Evolutionary conservation across 2,329 filamentous ascomycete genomes (phyloP), one percentile per base, ranked within the genome.

Genomic region (Hymenoscyphus infarciens): DNA sequence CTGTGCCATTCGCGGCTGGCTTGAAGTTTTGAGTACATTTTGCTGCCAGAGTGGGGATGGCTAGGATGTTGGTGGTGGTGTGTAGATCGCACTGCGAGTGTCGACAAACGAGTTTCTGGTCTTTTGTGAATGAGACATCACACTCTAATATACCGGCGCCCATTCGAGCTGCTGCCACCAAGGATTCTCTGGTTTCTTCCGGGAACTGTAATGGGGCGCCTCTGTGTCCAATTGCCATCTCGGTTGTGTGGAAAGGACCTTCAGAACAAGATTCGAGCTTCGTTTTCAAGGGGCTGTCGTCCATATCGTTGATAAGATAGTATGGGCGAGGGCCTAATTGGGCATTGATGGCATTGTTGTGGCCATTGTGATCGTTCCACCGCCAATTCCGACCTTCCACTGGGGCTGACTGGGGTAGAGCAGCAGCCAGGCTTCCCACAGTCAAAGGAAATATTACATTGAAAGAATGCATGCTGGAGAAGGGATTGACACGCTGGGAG

Each of bases 61-160:
- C 54, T 15, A 69, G 62, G 35, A 69, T 68, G 57, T 69, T 65
- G 29, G 67, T 68, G 5, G 67, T 68, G 6, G 60, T 64, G 57
- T 69, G 67, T 4, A 69, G 35, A 61, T 69, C 67, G 53, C 67
- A 69, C 15, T 62, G 61, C n/a, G 64, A 66, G 52, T 69, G 67
- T 29, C 67, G 58, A 55, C 67, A 69, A 11, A 68, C 67, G 39
- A 69, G 64, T 15, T 61, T 57, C n/a, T 58, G 60, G 56, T 69
- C 67, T 55, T 62, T 59, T 8, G 67, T 69, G 58, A 69, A 69
- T 2, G 61, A 39, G 2, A 69, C 67, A 56, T 69, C 67, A 19
- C 67, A 69, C 59, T 69, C 67, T 1, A 69, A 19, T 13, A 67
- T 66, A 22, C 67, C 67, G 5, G 67, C 66, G 10, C 66, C 67